A percentile compares a stretch with the other conserved stretches of the same genome.
Conservation (phyloP, 2,329 filamentous ascomycete genomes). For the Exophiala lecanii-corni region DNA sequence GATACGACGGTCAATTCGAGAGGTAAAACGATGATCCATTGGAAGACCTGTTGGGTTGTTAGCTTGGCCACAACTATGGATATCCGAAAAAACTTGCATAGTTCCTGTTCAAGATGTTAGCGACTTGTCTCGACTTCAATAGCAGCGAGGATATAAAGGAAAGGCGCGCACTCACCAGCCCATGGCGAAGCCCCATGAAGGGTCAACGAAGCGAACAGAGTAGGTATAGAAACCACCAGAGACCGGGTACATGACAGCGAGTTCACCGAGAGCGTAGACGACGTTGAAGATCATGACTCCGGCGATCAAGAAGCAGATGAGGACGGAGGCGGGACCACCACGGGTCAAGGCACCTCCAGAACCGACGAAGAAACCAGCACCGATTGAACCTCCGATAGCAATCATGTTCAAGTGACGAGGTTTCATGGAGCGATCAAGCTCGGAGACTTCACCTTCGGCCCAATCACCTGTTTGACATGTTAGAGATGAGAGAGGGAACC, state of each 20-base stretch:
- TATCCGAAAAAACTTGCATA: constrained; percentile 8
- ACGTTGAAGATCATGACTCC: constrained; percentile 88
- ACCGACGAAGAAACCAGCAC: constrained; percentile 81
- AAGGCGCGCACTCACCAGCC: too few species aligned
- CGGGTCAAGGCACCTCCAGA: constrained; percentile 66
- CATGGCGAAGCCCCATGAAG: constrained; percentile 50
- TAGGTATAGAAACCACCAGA: constrained; percentile 89
- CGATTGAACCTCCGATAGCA: constrained; percentile 48
- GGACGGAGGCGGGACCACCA: constrained; percentile 70
- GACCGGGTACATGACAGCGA: constrained; percentile 85
- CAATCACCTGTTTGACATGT: constrained; percentile 13
- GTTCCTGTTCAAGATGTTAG: too few species aligned
- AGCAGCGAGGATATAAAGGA: too few species aligned
- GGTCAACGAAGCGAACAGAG: constrained; percentile 86
- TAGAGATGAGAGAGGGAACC: not conserved
- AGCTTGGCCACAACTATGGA: too few species aligned
- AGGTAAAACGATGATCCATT: constrained; percentile 76
- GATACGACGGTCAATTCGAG: constrained; percentile 78
- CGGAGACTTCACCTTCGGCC: constrained; percentile 6
- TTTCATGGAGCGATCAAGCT: constrained; percentile 23
- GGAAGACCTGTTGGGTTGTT: constrained; percentile 49
- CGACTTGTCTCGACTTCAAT: too few species aligned
- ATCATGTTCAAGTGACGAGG: constrained; percentile 65
- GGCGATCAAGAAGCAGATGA: constrained; percentile 72
- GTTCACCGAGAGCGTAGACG: constrained; percentile 83